Evolutionary conservation across 176 grass and related monocot species (phyloP).

Genomic region (Echinochloa phyllopogon): DNA sequence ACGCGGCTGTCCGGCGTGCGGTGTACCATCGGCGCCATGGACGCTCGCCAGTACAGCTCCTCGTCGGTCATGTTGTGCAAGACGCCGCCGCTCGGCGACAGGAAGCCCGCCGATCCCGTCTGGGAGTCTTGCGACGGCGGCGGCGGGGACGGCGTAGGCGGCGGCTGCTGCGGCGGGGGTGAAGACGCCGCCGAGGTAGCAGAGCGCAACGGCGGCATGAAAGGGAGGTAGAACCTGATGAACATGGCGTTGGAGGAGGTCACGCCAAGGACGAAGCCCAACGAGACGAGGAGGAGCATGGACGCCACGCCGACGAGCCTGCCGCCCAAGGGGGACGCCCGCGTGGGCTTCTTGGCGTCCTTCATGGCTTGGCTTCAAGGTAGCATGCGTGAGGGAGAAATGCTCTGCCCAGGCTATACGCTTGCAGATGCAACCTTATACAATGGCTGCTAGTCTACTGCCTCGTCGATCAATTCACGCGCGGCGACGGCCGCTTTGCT

Average conservation of each 20-base stretch:
- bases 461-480: background rate
- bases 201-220: background rate
- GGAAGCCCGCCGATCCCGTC: background rate
- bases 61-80: slow-evolving; percentile 66
- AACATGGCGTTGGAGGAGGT: slow-evolving; percentile 46
- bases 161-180: background rate
- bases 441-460: background rate
- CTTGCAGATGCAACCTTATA: slow-evolving; percentile 15
- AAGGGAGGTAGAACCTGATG: slow-evolving; percentile 16
- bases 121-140: background rate
- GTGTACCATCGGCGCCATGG: slow-evolving; percentile 55
- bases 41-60: slow-evolving; percentile 62
- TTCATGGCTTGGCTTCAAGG: slow-evolving; percentile 6
- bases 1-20: slow-evolving; percentile 22
- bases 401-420: background rate
- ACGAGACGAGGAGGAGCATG: slow-evolving; percentile 40
- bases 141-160: background rate
- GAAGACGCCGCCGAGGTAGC: background rate
- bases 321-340: background rate
- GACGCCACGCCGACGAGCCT: background rate
- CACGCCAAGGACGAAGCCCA: slow-evolving; percentile 54
- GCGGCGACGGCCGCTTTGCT: background rate
- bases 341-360: slow-evolving; percentile 7
- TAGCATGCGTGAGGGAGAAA: background rate
- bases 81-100: slow-evolving; percentile 24